Evolutionary conservation across 352 stramenopile species (phyloP).

Genomic region (Phytophthora brassicae): DNA sequence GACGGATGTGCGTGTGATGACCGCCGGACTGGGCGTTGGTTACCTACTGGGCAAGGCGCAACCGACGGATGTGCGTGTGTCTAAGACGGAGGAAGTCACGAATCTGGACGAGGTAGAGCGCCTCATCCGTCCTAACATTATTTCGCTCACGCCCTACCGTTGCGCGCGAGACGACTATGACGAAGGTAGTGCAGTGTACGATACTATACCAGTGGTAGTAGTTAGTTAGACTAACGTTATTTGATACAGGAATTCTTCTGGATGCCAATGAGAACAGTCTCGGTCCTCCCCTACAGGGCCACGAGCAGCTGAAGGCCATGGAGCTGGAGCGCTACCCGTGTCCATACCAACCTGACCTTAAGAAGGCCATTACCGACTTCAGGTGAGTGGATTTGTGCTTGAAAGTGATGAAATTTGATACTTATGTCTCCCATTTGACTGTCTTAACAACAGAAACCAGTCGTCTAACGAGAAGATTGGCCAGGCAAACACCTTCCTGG

Average conservation of each 20-base stretch:
- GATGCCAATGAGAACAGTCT: slow-evolving; percentile 99
- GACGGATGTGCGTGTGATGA: slow-evolving; percentile 50
- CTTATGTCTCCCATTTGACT: neutral
- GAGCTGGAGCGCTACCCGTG: slow-evolving; percentile 95
- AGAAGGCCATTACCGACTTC: slow-evolving; percentile 88
- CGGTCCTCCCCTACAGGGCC: slow-evolving; percentile 83
- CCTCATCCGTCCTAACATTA: slow-evolving; percentile 97
- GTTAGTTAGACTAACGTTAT: neutral
- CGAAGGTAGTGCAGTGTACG: slow-evolving; percentile 41
- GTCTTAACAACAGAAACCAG: slow-evolving; percentile 41
- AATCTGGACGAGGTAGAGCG: slow-evolving; percentile 69
- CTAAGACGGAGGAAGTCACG: neutral
- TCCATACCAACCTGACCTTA: slow-evolving; percentile 94
- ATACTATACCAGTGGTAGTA: neutral
- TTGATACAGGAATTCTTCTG: slow-evolving; percentile 88
- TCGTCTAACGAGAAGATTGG: slow-evolving; percentile 58
- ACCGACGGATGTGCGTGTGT: slow-evolving; percentile 42
- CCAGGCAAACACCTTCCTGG: slow-evolving; percentile 95
- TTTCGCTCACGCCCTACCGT: slow-evolving; percentile 95
- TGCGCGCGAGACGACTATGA: slow-evolving; percentile 97
- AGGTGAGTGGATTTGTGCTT: slow-evolving; percentile 43
- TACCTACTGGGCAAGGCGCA: slow-evolving; percentile 67
- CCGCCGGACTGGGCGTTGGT: slow-evolving; percentile 63
- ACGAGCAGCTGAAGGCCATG: slow-evolving; percentile 67
- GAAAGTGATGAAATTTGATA: neutral